These are phyloP conservation scores for Corymbia calophylla DNA, from an alignment of 441 rosid species.

Conservation along the genomic window DNA sequence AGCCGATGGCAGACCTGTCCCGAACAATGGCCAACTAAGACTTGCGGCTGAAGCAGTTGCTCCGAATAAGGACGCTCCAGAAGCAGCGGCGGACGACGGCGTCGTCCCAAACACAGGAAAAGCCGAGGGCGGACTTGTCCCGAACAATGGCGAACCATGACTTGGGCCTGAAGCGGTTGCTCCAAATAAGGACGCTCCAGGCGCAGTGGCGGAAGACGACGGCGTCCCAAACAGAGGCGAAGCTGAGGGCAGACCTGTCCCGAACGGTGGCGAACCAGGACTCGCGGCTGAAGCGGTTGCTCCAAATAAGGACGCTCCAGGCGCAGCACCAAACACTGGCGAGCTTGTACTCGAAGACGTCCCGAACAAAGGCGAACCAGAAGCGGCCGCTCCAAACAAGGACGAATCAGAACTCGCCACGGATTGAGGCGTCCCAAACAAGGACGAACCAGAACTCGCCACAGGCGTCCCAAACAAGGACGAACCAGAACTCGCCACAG, in stretches of 20 bases:
- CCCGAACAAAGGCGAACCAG: background rate
- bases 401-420: slow-evolving; percentile 11
- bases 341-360: background rate
- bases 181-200: slow-evolving; percentile 17
- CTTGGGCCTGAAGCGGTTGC: slow-evolving; percentile 9
- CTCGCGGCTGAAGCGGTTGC: slow-evolving; percentile 8
- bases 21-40: background rate
- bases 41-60: too few relatives aligned
- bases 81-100: slow-evolving; percentile 10
- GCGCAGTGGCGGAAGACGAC: slow-evolving; percentile 1
- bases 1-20: background rate
- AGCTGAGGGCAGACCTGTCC: background rate
- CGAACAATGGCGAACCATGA: background rate
- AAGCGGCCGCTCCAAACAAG: background rate
- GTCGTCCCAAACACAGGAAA: slow-evolving; percentile 22
- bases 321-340: slow-evolving; percentile 10
- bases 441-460: too few relatives aligned
- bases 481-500: too few relatives aligned
- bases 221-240: background rate
- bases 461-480: background rate
- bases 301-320: slow-evolving; percentile 15
- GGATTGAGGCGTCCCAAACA: slow-evolving; percentile 4
- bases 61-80: too few relatives aligned
- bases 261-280: background rate
- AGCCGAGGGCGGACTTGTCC: background rate